Conservation (phyloP, 2,329 filamentous ascomycete species). For the Parascedosporium putredinis region DNA sequence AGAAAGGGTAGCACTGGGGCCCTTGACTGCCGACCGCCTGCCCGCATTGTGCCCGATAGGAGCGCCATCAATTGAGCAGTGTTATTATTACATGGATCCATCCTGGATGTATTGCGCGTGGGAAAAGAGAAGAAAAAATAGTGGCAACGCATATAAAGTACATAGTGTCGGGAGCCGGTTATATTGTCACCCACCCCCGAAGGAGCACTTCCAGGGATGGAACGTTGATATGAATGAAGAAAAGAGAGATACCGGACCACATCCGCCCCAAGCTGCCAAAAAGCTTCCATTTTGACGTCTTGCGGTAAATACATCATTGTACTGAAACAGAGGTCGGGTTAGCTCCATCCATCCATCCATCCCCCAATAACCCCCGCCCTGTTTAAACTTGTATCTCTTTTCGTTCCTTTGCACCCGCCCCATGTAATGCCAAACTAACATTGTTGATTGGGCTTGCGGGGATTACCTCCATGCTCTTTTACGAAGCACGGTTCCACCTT, state of each 20-base stretch:
- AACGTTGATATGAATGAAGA: neutral
- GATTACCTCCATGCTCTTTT: neutral
- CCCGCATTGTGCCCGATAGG: neutral
- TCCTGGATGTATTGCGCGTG: neutral
- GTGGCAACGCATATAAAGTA: neutral
- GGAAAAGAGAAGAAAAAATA: neutral
- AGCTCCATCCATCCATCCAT: too few species aligned
- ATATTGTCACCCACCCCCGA: neutral
- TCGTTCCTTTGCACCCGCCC: too few species aligned
- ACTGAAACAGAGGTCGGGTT: too few species aligned
- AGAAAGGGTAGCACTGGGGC: neutral
- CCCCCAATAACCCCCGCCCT: too few species aligned
- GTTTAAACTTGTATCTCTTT: too few species aligned
- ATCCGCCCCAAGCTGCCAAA: too few species aligned
- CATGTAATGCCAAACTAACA: too few species aligned
- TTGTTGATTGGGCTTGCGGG: too few species aligned
- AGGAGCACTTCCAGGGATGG: neutral
- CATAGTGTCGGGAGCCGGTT: neutral
- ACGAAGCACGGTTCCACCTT: neutral
- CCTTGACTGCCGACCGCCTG: neutral
- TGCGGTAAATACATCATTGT: too few species aligned
- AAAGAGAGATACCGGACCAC: neutral
- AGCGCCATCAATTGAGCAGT: too few species aligned
- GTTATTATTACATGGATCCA: too few species aligned
- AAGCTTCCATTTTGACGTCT: too few species aligned